These are phyloP conservation scores for Ambrosiella beaveri DNA, from an alignment of 2,329 filamentous ascomycete genomes.

Conservation along the genomic window DNA sequence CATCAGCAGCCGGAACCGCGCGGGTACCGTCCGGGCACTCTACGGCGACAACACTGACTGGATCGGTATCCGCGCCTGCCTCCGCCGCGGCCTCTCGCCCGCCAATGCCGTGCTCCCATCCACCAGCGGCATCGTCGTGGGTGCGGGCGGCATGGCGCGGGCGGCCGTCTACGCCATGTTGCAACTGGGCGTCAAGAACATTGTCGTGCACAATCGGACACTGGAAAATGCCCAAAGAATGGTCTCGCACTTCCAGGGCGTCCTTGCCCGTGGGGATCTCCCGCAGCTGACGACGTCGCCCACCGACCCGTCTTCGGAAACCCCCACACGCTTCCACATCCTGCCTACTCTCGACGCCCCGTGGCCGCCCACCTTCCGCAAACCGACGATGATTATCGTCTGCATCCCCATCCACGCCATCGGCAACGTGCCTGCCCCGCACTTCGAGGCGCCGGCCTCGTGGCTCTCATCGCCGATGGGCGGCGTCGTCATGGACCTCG, in stretches of 20 bases:
- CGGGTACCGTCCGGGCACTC: conserved; percentile 49
- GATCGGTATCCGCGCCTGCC: conserved; percentile 60
- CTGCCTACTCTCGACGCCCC: conserved; percentile 38
- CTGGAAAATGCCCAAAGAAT: conserved; percentile 47
- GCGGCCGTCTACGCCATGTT: conserved; percentile 65
- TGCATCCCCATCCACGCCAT: conserved; percentile 58
- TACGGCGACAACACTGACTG: conserved; percentile 73
- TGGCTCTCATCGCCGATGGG: conserved; percentile 61
- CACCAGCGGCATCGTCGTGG: conserved; percentile 41
- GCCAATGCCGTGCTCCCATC: conserved; percentile 44
- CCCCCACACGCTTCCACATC: conserved; percentile 35
- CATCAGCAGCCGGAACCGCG: conserved; percentile 30
- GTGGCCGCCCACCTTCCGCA: conserved; percentile 46
- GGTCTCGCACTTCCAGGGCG: conserved; percentile 49
- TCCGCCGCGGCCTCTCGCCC: conserved; percentile 54
- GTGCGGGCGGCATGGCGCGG: conserved; percentile 59
- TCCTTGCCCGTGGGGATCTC: conserved; percentile 28
- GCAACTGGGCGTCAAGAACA: conserved; percentile 57
- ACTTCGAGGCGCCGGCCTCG: conserved; percentile 49
- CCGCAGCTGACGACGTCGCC: conserved; percentile 19
- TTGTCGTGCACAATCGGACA: conserved; percentile 60
- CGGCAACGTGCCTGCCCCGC: conserved; percentile 43
- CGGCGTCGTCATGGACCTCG: conserved; percentile 58
- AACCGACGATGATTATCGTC: conserved; percentile 58
- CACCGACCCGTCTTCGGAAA: conserved; percentile 12